phyloP scores from a whole-genome alignment of 495 filamentous ascomycete species.

The Margaritispora aquatica region DNA sequence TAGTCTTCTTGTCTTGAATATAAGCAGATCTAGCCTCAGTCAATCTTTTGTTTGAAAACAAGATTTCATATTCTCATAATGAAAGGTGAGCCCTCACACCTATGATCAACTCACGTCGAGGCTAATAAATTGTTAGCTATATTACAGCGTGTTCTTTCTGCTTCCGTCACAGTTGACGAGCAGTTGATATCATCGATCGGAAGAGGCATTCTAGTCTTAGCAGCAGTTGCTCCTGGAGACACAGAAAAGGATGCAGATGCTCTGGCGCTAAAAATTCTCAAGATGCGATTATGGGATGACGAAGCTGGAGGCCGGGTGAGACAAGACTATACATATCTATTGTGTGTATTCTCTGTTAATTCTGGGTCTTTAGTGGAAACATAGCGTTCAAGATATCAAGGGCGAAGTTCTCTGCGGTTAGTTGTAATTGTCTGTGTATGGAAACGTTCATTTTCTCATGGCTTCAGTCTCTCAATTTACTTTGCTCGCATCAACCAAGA shows the following conservation, averaged over 20 bases:
- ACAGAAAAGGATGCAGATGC: conserved; percentile 81
- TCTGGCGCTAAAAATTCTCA: conserved; percentile 79
- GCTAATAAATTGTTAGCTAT: conserved; percentile 54
- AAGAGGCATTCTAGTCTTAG: conserved; percentile 84
- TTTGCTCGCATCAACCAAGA: conserved; percentile 83
- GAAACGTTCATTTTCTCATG: not conserved
- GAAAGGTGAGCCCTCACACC: conserved; percentile 37
- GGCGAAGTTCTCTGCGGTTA: conserved; percentile 89
- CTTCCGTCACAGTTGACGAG: conserved; percentile 96
- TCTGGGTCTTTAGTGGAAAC: conserved; percentile 64
- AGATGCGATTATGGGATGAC: conserved; percentile 84
- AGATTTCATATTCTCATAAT: conserved; percentile 2
- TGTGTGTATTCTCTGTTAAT: conserved; percentile 4
- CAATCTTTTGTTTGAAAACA: too few species aligned
- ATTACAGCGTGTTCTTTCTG: conserved; percentile 89
- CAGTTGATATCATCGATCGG: conserved; percentile 85
- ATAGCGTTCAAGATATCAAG: conserved; percentile 74
- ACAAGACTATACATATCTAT: conserved; percentile 5
- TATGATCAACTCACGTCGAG: not conserved
- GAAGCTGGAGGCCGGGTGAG: conserved; percentile 51
- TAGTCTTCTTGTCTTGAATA: not conserved
- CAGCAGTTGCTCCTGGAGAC: conserved; percentile 85
- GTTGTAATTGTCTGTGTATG: conserved; percentile 19
- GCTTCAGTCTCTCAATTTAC: conserved; percentile 94
- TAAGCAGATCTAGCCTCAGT: too few species aligned